Conservation (phyloP, 2,329 filamentous ascomycete species). For the Arthrobotrys entomopaga region DNA sequence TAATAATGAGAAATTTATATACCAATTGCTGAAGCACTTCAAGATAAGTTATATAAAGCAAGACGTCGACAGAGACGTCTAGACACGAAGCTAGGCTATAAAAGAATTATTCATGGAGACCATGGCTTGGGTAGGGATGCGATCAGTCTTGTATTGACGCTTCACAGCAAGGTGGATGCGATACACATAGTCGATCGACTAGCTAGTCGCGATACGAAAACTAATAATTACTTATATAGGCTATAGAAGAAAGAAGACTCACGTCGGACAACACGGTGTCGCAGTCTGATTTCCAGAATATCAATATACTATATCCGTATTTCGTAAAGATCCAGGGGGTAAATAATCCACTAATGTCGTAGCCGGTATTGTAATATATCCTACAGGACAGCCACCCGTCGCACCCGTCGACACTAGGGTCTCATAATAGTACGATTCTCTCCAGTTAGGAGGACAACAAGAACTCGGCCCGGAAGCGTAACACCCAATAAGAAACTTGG, state of each 20-base stretch:
- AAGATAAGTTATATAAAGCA: no score
- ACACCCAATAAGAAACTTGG: neutral
- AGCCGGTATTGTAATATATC: neutral
- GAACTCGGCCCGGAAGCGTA: neutral
- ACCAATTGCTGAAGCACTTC: no score
- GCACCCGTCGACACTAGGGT: neutral
- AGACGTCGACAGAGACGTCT: no score
- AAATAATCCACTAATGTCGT: neutral
- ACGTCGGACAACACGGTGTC: slow-evolving; percentile 4
- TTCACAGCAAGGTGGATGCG: no score
- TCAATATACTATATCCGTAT: slow-evolving; percentile 4
- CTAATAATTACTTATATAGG: no score
- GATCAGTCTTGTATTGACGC: no score
- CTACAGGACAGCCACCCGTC: neutral
- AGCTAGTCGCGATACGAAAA: no score
- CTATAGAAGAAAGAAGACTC: no score
- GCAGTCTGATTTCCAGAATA: neutral
- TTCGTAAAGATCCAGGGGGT: neutral
- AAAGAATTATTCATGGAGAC: no score
- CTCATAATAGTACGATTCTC: neutral
- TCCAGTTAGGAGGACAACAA: slow-evolving; percentile 14
- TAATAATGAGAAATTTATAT: neutral
- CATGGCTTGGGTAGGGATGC: no score
- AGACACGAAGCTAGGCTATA: no score
- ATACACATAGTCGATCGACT: no score